Percentiles rank a stretch among this genome's conserved stretches.
phyloP scores from a whole-genome alignment of 257 asterid species.

The Nicotiana undulata region DNA sequence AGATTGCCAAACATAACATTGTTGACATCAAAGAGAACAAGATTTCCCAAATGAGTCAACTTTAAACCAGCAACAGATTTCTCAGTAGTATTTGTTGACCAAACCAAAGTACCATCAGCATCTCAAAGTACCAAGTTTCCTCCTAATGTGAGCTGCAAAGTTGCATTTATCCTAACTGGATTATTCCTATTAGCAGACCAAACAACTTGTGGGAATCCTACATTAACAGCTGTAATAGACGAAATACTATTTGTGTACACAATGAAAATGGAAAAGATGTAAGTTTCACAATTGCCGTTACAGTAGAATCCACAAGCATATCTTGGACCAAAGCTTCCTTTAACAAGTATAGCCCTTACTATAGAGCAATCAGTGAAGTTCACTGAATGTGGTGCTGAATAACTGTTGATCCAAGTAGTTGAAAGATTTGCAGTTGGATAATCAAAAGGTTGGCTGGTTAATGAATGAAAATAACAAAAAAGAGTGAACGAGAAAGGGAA shows the following conservation, averaged over 20 bases:
- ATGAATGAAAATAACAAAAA: neutral
- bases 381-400: neutral
- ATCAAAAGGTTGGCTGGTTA: neutral
- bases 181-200: conserved; percentile 17
- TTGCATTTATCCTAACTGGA: conserved; percentile 12
- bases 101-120: conserved; percentile 11
- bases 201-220: neutral
- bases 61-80: conserved; percentile 6
- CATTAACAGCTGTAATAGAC: too few relatives aligned
- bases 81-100: conserved; percentile 10
- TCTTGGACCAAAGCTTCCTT: neutral
- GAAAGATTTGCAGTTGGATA: conserved; percentile 2
- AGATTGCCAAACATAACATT: conserved; percentile 14
- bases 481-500: neutral
- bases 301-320: conserved; percentile 13
- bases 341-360: neutral
- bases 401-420: conserved; percentile 5
- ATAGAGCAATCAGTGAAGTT: neutral
- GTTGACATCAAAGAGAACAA: neutral
- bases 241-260: too few relatives aligned
- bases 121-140: conserved; percentile 11
- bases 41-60: conserved; percentile 12
- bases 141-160: conserved; percentile 1
- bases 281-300: neutral
- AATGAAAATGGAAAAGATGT: conserved; percentile 10